A percentile compares a stretch with the other conserved stretches of the same genome.
Conservation (phyloP, 2,329 filamentous ascomycete species). For the Shiraia sp. region DNA sequence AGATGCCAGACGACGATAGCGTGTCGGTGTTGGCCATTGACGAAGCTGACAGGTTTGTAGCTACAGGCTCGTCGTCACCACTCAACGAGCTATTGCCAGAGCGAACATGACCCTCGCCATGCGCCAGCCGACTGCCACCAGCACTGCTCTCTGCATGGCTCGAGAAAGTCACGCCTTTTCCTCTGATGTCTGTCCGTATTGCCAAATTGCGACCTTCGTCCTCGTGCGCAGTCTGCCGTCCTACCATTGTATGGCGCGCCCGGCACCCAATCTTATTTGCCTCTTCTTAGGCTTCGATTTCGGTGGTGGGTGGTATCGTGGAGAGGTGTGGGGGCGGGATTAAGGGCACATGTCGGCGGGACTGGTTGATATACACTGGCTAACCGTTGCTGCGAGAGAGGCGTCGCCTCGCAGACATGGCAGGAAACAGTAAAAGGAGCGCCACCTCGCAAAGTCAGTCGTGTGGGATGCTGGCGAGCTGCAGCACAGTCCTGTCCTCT, state of each 20-base stretch:
- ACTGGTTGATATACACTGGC: neutral
- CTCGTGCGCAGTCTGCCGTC: conserved; percentile 18
- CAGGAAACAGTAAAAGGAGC: no score
- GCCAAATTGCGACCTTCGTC: conserved; percentile 21
- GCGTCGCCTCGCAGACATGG: no score
- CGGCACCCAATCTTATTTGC: conserved; percentile 1
- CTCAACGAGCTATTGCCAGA: conserved; percentile 25
- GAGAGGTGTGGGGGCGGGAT: neutral
- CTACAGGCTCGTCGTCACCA: conserved; percentile 22
- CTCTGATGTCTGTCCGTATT: conserved; percentile 22
- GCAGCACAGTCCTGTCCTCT: neutral
- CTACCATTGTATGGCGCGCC: conserved; percentile 25
- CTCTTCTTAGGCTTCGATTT: neutral
- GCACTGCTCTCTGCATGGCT: conserved; percentile 17
- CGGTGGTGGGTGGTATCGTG: no score
- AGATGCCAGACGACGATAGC: conserved; percentile 32
- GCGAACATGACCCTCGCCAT: neutral
- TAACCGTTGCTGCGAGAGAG: no score
- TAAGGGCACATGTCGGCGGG: conserved; percentile 8
- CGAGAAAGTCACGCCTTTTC: conserved; percentile 28
- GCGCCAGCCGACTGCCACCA: conserved; percentile 1
- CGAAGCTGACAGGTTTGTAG: conserved; percentile 37
- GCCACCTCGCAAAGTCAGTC: neutral
- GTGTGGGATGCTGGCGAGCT: neutral
- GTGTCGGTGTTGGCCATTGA: conserved; percentile 32